Base-by-base conservation (phyloP, 2,329 filamentous ascomycete genomes). In the Cladosporium colombiae region DNA sequence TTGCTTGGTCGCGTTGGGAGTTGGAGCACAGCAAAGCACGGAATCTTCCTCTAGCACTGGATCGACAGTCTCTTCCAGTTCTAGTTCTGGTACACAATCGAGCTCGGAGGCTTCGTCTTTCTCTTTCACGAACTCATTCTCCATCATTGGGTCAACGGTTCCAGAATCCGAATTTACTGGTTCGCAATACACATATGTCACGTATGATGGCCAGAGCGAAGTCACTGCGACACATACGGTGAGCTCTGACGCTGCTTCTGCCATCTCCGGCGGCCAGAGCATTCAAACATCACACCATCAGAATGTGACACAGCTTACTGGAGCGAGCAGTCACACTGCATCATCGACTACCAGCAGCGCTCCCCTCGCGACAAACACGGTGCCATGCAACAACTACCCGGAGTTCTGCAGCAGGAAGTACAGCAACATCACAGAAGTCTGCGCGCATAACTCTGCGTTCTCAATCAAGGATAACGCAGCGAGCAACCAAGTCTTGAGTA, bases 401-500 rank as follows among this genome's bases (percentile, higher is more conserved):
- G 91, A 94, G 77, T 88, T 95, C 72, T 96, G 92, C 81, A 79
- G 79, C 5, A 86, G 91, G 67, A 88, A 86, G 71, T 96, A 93
- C 78, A 88, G 89, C 82, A 93, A 95, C 76, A 89, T 95, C 77
- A 93, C 91, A 65, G 84, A 91, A 72, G 85, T 96, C 1, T 88
- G 86, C 21, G 88, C 89, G 23, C 92, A 96, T 80, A 96, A 96
- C 81, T 92, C 90, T 52, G 91, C 91, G 13, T 96, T 96, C 75
- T 84, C 89, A 49, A 82, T 85, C 11, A 76, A 83, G 21, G 89
- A 89, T 70, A 93, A 90, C 76, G 85, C 89, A 14, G 91, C 89
- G 16, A 85, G 90, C 65, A 96, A 96, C 78, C 92, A 96, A 79
- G 82, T 82, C 29, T 82, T 91, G 55, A 77, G 81, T 29, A 91